phyloP scores from a whole-genome alignment of 106 monocot genomes.

The Apostasia shenzhenica region DNA sequence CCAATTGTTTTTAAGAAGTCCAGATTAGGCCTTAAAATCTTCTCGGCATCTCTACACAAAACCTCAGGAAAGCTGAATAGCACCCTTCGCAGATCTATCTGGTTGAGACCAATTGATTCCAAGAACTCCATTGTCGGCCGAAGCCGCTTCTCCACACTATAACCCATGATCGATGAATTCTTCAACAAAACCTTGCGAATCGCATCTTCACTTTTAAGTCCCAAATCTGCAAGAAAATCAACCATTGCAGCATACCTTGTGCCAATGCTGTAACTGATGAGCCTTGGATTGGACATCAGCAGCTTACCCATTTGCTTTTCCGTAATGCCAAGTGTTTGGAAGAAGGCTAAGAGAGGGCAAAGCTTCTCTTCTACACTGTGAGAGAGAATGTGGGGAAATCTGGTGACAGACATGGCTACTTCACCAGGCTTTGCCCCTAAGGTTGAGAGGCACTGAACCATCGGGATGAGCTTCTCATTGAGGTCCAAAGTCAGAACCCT shows the following conservation, averaged over 20 bases:
- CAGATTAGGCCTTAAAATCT: slow-evolving; percentile 61
- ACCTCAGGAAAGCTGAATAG: slow-evolving; percentile 62
- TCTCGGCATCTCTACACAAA: slow-evolving; percentile 70
- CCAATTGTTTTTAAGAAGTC: slow-evolving; percentile 47
- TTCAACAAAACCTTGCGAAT: slow-evolving; percentile 65
- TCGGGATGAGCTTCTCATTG: slow-evolving; percentile 57
- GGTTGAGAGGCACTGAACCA: slow-evolving; percentile 67
- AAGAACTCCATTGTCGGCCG: slow-evolving; percentile 71
- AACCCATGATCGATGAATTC: slow-evolving; percentile 83
- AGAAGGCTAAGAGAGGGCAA: slow-evolving; percentile 85
- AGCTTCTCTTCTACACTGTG: slow-evolving; percentile 92
- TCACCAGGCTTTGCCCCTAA: slow-evolving; percentile 56
- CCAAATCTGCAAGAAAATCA: slow-evolving; percentile 45
- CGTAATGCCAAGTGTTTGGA: slow-evolving; percentile 63
- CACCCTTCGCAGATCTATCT: slow-evolving; percentile 40
- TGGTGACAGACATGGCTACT: slow-evolving; percentile 50
- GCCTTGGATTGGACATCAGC: slow-evolving; percentile 70
- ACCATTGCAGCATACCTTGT: slow-evolving; percentile 51
- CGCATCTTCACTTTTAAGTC: slow-evolving; percentile 38
- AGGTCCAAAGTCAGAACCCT: slow-evolving; percentile 59
- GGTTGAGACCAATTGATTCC: slow-evolving; percentile 56
- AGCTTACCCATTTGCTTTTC: slow-evolving; percentile 58
- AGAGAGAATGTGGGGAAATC: slow-evolving; percentile 69
- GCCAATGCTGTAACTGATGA: slow-evolving; percentile 87
- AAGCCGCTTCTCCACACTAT: slow-evolving; percentile 73